Evolutionary conservation across 371 early-diverging fungal genomes (phyloP), one percentile per base, ranked within the genome.

Genomic region (Mucor mucedo): DNA sequence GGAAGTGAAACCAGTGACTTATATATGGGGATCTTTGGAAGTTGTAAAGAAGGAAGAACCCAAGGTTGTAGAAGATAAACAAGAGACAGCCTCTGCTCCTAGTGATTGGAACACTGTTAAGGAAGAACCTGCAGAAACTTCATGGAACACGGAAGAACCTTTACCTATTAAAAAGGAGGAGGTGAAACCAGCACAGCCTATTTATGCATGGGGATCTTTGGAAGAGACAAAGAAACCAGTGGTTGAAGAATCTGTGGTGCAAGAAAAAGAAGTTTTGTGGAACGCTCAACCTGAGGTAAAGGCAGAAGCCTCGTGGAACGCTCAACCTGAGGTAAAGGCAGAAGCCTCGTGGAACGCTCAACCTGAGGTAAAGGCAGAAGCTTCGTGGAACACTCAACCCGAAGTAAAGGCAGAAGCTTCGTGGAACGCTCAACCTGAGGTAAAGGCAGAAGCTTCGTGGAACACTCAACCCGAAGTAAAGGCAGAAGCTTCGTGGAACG

Each of bases 181-280:
- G 5, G 47, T 6, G 8, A 35, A 21, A 39, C 48, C 33, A 27
- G 13, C 39, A 16, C 28, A n/a, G 21, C 48, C 58, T 33, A 35
- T 27, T 11, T 58, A 58, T 16, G 47, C 58, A 11, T 58, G 58
- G 58, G 58, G 48, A 0, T 44, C 58, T 16, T 47, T 58, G 32
- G 47, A 58, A 33, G 58, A 58, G 7, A 33, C 30, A n/a, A 58
- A 27, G 28, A 32, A 32, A 10, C 21, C 32, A 9, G 16, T 35
- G 29, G 10, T 33, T 7, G 9, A 30, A n/a, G 35, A 58, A 28
- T 2, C 39, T 45, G 32, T 21, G 4, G 38, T 35, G 8, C 35
- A 35, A 35, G 35, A 35, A 8, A 4, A 35, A 35, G 35, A 6
- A 8, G 8, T 35, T 35, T 35, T 35, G 35, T 35, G 35, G 21